These are phyloP conservation scores for Wallacemonas collosoma DNA, from an alignment of 208 protist genomes.

Conservation along the genomic window DNA sequence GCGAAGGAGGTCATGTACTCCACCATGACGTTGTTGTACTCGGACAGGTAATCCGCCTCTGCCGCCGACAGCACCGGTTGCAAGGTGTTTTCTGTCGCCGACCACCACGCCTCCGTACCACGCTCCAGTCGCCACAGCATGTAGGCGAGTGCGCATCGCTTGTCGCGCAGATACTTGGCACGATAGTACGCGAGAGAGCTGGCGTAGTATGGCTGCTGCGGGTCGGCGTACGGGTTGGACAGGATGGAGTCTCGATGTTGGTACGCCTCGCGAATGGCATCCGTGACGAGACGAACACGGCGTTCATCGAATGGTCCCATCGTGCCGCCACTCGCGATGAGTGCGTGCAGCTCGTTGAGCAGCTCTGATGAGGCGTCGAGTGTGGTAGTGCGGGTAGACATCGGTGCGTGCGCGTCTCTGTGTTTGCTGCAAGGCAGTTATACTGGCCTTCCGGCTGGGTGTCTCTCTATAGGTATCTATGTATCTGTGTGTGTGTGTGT, in stretches of 20 bases:
- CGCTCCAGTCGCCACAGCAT: constrained; percentile 72
- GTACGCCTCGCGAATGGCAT: constrained; percentile 58
- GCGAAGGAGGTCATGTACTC: constrained; percentile 91
- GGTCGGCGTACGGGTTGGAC: constrained; percentile 73
- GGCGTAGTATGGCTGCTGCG: constrained; percentile 73
- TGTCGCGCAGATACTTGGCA: constrained; percentile 76
- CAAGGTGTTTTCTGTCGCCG: constrained; percentile 69
- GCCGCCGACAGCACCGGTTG: constrained; percentile 41
- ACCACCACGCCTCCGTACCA: constrained; percentile 76
- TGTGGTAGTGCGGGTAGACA: constrained; percentile 26
- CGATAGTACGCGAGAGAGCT: constrained; percentile 73
- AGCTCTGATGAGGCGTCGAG: constrained; percentile 73
- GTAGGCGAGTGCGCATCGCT: constrained; percentile 81
- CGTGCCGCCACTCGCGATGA: constrained; percentile 62
- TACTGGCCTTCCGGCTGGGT: too few relatives aligned
- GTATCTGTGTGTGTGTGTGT: background rate
- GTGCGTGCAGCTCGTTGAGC: constrained; percentile 79
- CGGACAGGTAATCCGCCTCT: constrained; percentile 69
- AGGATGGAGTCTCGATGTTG: constrained; percentile 54
- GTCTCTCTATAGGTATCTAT: background rate
- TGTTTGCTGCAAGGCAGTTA: background rate
- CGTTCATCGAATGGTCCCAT: constrained; percentile 70
- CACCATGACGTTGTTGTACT: constrained; percentile 81
- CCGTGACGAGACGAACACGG: constrained; percentile 66
- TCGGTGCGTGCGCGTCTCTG: constrained; percentile 2